Percentiles rank a stretch among this genome's conserved stretches.
Conservation (phyloP, 495 filamentous ascomycete genomes). For the Aspergillus diversus region DNA sequence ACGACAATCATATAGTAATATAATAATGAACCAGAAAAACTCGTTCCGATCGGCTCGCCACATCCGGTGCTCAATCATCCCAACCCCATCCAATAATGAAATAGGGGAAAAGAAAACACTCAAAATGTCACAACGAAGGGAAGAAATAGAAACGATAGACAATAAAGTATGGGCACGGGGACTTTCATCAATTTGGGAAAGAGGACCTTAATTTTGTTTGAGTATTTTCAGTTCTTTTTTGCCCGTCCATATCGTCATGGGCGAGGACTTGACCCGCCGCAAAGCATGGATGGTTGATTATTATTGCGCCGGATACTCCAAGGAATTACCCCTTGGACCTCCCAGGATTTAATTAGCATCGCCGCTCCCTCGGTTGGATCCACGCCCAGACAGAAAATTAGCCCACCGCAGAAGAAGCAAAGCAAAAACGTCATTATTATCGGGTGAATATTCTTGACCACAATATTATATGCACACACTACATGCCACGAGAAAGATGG, state of each 20-base stretch:
- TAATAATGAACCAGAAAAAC: conserved; percentile 21
- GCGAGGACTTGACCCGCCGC: no score
- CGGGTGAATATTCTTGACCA: neutral
- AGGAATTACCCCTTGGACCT: neutral
- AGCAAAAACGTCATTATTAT: neutral
- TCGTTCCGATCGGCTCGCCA: conserved; percentile 28
- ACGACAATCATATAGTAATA: neutral
- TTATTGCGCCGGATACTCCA: conserved; percentile 1
- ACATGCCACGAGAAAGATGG: no score
- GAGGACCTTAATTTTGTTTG: neutral
- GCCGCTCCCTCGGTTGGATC: conserved; percentile 1
- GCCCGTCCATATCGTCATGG: no score
- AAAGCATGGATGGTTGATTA: no score
- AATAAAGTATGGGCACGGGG: neutral
- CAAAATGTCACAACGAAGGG: neutral
- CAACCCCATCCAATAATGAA: neutral
- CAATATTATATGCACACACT: no score
- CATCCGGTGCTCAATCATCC: conserved; percentile 20
- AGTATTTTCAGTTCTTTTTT: no score
- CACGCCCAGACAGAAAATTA: neutral
- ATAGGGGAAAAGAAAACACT: conserved; percentile 1
- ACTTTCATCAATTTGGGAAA: neutral
- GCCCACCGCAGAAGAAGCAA: neutral
- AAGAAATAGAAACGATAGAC: neutral
- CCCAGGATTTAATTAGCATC: neutral